Base-by-base conservation (phyloP, 2,329 filamentous ascomycete genomes). In the Penicillium decumbens region DNA sequence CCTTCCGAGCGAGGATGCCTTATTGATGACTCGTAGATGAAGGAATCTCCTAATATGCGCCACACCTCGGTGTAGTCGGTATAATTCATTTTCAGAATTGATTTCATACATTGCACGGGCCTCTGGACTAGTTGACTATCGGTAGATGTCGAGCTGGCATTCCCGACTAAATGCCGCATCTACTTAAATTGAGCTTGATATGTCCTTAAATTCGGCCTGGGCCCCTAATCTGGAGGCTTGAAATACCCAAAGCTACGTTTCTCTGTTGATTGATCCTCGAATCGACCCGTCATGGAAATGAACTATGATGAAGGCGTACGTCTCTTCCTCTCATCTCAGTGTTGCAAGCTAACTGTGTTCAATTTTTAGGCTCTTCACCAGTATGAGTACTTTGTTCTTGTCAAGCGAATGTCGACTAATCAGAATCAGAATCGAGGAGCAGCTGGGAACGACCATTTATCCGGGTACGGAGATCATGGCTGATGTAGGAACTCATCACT, bases 401-500 rank as follows among this genome's bases (percentile, higher is more conserved):
- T 3, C 8, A 4, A n/a, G 4, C 25, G 9, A 20, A 3, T 42
- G 1, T 8, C 13, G 52, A 37, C 54, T 75, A 72, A 75, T 75
- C 57, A 65, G 72, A 40, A 69, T 4, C 49, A 70, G 75, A 50
- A 67, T 80, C 53, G 77, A 79, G 61, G 57, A 72, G 47, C 76
- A 80, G 69, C 73, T 82, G 51, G 70, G 77, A 47, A 72, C 71
- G 28, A 75, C 79, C 53, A 76, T 82, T 49, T 65, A 80, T 35
- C 80, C 80, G 3, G 80, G 80, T 23, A 82, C 80, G 3, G 79
- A 82, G 64, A 72, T 82, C 60, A 82, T 82, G 80, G 67, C 74
- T 7, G 79, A 86, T 72, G 76, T 84, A 32, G 81, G 80, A 18
- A 70, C 72, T 1, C 80, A 83, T 65, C 82, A 84, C 64, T 85